Evolutionary conservation across 2,329 filamentous ascomycete genomes (phyloP).

Genomic region (Botryosphaeria agaves): DNA sequence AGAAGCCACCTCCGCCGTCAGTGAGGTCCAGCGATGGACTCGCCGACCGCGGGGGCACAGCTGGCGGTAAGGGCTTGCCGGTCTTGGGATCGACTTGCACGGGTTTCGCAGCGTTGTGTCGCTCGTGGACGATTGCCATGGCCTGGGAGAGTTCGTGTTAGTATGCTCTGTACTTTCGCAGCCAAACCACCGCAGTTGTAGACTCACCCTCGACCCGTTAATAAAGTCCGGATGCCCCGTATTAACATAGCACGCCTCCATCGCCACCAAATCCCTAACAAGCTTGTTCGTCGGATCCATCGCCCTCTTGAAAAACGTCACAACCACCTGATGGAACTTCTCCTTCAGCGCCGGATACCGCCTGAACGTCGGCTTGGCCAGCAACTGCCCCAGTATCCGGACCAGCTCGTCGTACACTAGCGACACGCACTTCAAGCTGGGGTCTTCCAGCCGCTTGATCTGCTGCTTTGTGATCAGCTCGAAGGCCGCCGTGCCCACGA

Average conservation of each 20-base stretch:
- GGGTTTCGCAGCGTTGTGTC: conserved; percentile 64
- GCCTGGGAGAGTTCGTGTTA: conserved; percentile 33
- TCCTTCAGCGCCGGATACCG: conserved; percentile 92
- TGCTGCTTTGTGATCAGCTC: conserved; percentile 98
- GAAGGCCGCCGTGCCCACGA: conserved; percentile 95
- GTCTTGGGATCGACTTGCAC: conserved; percentile 97
- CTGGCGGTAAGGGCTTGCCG: conserved; percentile 68
- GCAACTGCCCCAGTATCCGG: conserved; percentile 77
- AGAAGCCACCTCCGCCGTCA: conserved; percentile 59
- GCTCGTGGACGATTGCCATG: conserved; percentile 96
- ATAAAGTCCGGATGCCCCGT: conserved; percentile 96
- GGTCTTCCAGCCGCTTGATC: conserved; percentile 90
- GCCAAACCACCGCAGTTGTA: too few species aligned
- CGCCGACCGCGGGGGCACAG: conserved; percentile 51
- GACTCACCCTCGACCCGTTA: conserved; percentile 69
- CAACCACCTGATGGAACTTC: conserved; percentile 87
- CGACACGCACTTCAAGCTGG: conserved; percentile 91
- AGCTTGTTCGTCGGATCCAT: conserved; percentile 98
- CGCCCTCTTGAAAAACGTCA: conserved; percentile 90
- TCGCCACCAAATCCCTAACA: conserved; percentile 76
- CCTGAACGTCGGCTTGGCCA: conserved; percentile 78
- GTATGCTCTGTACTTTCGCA: background rate
- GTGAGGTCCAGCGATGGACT: conserved; percentile 54
- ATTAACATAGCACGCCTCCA: conserved; percentile 97
- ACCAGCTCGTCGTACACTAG: conserved; percentile 96